Evolutionary conservation across 2,329 filamentous ascomycete species (phyloP), one percentile per base, ranked within the genome.

Genomic region (Graphiopsis chlorocephala): DNA sequence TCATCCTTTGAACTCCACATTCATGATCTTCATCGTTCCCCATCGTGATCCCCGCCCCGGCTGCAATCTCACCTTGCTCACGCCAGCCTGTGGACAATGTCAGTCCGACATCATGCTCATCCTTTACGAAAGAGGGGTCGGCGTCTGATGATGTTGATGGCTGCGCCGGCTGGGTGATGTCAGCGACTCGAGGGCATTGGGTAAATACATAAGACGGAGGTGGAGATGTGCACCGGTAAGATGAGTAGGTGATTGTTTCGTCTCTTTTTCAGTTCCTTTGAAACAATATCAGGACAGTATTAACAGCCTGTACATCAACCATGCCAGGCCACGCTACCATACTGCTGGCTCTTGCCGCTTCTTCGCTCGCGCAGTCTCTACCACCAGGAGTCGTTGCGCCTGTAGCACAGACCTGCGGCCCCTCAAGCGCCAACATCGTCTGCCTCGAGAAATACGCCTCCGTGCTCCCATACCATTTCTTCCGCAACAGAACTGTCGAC

Each of bases 391-490:
- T 67, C 2, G 56, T 61, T 5, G 26, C 55, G 7, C 66, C 66
- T 8, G 56, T 68, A 6, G 66, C 67, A 14, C 25, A 61, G 31
- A 63, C 67, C 23, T 74, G 72, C 53, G 66, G 66, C 4, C 66
- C 66, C 5, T 52, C 42, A 15, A 65, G 28, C 35, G 64, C 66
- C 12, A 70, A 72, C 35, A 70, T 78, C 23, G 73, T 78, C 48
- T 80, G 77, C 65, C 68, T 80, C 52, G 76, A 79, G 47, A 73
- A 72, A 65, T 79, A 79, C 72, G 78, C 65, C 10, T 69, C 73
- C 4, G 73, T 74, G 5, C 63, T 73, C 38, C 78, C 77, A 3
- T 78, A 78, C 64, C 76, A 76, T 63, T 80, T 79, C 71, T 76
- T 72, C 65, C 74, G 77, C 20, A 59, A 64, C 29, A 35, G 42